Evolutionary conservation across 108 stramenopile species (phyloP).

Genomic region (Cyclotella choctawhatcheeana): DNA sequence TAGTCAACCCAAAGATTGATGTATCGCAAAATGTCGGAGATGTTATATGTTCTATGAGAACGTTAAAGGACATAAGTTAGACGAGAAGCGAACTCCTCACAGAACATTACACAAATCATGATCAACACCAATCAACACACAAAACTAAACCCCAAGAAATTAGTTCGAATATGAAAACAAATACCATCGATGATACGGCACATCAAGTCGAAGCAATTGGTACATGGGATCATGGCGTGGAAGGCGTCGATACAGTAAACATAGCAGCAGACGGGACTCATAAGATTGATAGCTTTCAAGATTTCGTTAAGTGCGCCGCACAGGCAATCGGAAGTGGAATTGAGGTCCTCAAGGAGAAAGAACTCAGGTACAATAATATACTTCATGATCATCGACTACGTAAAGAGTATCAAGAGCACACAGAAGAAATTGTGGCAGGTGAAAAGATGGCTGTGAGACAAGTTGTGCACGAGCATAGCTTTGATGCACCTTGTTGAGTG

Average conservation of each 20-base stretch:
- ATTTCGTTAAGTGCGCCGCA: conserved; percentile 15
- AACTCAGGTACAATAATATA: not conserved
- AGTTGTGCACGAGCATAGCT: conserved; percentile 27
- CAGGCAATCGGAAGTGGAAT: conserved; percentile 7
- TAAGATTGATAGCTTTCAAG: conserved; percentile 25
- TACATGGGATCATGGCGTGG: conserved; percentile 41
- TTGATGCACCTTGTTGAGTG: conserved; percentile 22
- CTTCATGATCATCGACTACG: conserved; percentile 28
- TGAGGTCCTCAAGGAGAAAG: conserved; percentile 1
- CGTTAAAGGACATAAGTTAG: not conserved
- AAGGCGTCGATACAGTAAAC: conserved; percentile 9
- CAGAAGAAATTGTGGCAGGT: conserved; percentile 39
- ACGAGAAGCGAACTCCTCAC: conserved; percentile 11
- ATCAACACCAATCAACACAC: not conserved
- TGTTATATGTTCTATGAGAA: not conserved
- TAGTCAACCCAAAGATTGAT: too few relatives aligned
- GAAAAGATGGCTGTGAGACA: conserved; percentile 38
- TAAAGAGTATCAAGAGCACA: conserved; percentile 24
- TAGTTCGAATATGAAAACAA: conserved; percentile 23
- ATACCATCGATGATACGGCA: conserved; percentile 38
- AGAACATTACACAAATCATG: not conserved
- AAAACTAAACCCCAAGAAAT: conserved; percentile 15
- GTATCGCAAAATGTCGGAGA: not conserved
- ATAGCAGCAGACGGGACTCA: not conserved
- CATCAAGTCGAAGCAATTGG: conserved; percentile 38